phyloP scores from a whole-genome alignment of 768 basidiomycete genomes.

The Termitomyces sp. region DNA sequence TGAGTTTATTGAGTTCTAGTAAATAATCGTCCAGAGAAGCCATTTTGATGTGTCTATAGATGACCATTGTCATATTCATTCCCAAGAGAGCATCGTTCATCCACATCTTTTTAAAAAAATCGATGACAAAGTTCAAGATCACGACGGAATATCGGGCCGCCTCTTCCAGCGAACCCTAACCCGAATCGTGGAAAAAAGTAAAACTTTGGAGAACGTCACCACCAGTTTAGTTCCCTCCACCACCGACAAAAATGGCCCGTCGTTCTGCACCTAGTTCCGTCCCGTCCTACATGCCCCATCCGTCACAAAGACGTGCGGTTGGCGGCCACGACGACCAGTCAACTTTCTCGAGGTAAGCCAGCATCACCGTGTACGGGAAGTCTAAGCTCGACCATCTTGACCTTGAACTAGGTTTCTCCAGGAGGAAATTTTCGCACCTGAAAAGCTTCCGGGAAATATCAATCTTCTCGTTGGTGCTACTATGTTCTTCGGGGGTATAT shows the following conservation, averaged over 20 bases:
- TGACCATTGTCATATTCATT: neutral
- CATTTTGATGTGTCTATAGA: neutral
- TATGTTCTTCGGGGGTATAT: slow-evolving; percentile 69
- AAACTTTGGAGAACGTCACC: slow-evolving; percentile 12
- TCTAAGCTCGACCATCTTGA: neutral
- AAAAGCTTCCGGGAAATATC: slow-evolving; percentile 73
- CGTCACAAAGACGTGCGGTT: slow-evolving; percentile 34
- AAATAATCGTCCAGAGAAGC: neutral
- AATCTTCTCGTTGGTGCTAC: slow-evolving; percentile 62
- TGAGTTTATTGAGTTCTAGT: neutral
- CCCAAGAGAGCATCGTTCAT: too few species aligned
- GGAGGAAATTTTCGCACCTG: slow-evolving; percentile 66
- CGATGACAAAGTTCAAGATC: too few species aligned
- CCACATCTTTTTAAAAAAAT: too few species aligned
- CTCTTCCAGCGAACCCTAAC: slow-evolving; percentile 2
- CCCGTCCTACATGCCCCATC: slow-evolving; percentile 53
- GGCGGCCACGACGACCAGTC: slow-evolving; percentile 72
- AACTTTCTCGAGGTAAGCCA: slow-evolving; percentile 43
- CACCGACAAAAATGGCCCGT: slow-evolving; percentile 56
- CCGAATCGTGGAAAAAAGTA: slow-evolving; percentile 13
- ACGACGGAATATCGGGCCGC: neutral
- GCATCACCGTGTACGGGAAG: neutral
- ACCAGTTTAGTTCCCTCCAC: neutral
- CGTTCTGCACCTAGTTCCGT: slow-evolving; percentile 52
- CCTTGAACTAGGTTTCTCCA: slow-evolving; percentile 39